These are phyloP conservation scores for Pinus albicaulis DNA, from an alignment of 75 land plant genomes.

Conservation along the genomic window DNA sequence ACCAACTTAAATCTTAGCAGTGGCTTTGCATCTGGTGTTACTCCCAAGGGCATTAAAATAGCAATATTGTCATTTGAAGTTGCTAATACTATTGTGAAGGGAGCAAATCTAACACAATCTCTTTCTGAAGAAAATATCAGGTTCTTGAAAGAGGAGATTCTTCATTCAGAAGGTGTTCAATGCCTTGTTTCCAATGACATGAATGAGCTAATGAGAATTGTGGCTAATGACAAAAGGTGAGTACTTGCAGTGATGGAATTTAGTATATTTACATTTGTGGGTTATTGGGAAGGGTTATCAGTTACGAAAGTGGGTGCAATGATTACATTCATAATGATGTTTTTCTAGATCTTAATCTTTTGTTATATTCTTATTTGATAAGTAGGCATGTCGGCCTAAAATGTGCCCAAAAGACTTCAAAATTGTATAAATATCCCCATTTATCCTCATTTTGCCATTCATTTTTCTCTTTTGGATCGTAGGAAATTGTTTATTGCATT, in stretches of 20 bases:
- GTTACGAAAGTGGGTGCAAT: background rate
- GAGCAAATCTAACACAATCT: conserved; percentile 68
- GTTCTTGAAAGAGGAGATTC: conserved; percentile 61
- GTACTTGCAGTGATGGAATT: background rate
- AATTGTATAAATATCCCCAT: too few species aligned
- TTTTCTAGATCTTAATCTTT: background rate
- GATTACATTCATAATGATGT: background rate
- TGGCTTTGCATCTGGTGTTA: conserved; percentile 56
- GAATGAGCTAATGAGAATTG: conserved; percentile 66
- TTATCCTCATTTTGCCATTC: too few species aligned
- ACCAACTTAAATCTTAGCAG: conserved; percentile 43
- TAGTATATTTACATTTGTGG: background rate
- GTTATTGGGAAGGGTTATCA: background rate
- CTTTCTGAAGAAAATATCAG: conserved; percentile 64
- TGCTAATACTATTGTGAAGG: conserved; percentile 86
- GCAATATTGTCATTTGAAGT: conserved; percentile 85
- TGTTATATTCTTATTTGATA: too few species aligned
- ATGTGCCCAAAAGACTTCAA: too few species aligned
- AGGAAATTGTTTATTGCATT: too few species aligned
- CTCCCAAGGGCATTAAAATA: conserved; percentile 58
- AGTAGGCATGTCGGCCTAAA: too few species aligned
- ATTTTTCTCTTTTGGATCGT: too few species aligned
- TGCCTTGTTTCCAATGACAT: conserved; percentile 59
- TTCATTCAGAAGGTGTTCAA: conserved; percentile 80
- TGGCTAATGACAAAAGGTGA: conserved; percentile 84